Percentiles rank a stretch among this genome's conserved stretches.
phyloP scores from a whole-genome alignment of 345 rosid species.

The Brassica rapa region DNA sequence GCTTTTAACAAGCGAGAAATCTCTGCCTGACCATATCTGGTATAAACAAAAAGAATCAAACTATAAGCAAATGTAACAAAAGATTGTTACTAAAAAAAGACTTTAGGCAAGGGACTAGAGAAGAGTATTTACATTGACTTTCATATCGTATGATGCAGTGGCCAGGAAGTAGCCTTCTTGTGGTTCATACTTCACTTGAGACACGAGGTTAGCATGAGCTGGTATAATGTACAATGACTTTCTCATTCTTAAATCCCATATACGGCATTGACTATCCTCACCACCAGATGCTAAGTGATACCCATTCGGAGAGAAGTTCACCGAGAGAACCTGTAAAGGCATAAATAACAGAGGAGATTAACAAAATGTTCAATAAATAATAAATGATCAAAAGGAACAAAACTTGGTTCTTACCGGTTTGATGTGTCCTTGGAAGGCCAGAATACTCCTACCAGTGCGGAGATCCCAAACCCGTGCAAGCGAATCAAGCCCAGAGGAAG shows the following conservation, averaged over 20 bases:
- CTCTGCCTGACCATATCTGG: conserved; percentile 93
- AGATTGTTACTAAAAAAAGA: not conserved
- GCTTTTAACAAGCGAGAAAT: conserved; percentile 81
- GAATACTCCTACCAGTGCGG: conserved; percentile 82
- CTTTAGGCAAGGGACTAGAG: conserved; percentile 15
- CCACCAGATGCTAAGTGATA: conserved; percentile 96
- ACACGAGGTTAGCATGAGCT: conserved; percentile 87
- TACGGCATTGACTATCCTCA: conserved; percentile 89
- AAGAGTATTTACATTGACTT: conserved; percentile 62
- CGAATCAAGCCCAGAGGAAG: conserved; percentile 86
- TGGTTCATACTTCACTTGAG: conserved; percentile 93
- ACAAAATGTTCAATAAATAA: not conserved
- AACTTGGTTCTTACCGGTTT: conserved; percentile 61
- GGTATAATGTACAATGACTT: conserved; percentile 76
- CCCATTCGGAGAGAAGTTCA: conserved; percentile 93
- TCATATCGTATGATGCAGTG: conserved; percentile 91
- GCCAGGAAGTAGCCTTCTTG: conserved; percentile 90
- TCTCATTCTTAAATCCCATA: conserved; percentile 96
- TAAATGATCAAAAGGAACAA: not conserved
- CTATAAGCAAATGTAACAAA: conserved; percentile 20
- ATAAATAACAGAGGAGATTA: conserved; percentile 2
- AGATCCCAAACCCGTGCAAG: conserved; percentile 97
- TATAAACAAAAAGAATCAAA: conserved; percentile 26
- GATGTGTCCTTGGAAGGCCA: conserved; percentile 92
- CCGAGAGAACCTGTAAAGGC: conserved; percentile 69